Base-by-base conservation (phyloP, 1,284 basidiomycete genomes). In the Ceratobasidium sp. region DNA sequence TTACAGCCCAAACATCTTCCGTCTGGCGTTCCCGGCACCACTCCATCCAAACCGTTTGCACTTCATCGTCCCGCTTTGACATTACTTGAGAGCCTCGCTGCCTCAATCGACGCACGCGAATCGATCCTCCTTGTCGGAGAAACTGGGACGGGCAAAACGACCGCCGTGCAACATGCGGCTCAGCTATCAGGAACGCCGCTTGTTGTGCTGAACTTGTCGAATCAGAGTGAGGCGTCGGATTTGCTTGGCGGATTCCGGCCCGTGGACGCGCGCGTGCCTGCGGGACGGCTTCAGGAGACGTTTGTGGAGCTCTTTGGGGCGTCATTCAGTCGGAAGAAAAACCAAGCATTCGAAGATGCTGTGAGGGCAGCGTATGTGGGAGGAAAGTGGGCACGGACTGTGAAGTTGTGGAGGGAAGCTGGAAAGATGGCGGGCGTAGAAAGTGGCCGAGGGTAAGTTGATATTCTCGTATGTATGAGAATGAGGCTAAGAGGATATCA, bases 71-170 rank as follows among this genome's bases (percentile, higher is more conserved):
- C 96, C 0, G 95, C 96, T 0, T 84, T 94, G 0, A 83, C 89
- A 27, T 86, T 99, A 6, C 87, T 99, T 27, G 93, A 96, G 50
- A 90, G 94, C 31, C 90, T 99, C 56, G 90, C 92, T 0, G 91
- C 90, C 14, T 89, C 93, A 0, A 86, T 97, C 44, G 86, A 91
- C 0, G 85, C 93, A 47, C 84, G 84, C 17, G 98, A 99, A 81
- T 96, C 98, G 0, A 86, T 97, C 0, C 87, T 99, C 1, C 88
- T 99, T 24, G 97, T 97, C 0, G 98, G 98, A 72, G 98, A 99
- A 85, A 99, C 98, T 0, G 98, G 98, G 53, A 99, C 98, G 0
- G 98, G 98, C 47, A 99, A 99, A 84, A 99, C 98, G 1, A 98
- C 96, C 56, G 89, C 92, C 1, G 90, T 99, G 22, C 95, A 96